Evolutionary conservation across 495 filamentous ascomycete genomes (phyloP), one percentile per base, ranked within the genome.

Genomic region (Tuber borchii): DNA sequence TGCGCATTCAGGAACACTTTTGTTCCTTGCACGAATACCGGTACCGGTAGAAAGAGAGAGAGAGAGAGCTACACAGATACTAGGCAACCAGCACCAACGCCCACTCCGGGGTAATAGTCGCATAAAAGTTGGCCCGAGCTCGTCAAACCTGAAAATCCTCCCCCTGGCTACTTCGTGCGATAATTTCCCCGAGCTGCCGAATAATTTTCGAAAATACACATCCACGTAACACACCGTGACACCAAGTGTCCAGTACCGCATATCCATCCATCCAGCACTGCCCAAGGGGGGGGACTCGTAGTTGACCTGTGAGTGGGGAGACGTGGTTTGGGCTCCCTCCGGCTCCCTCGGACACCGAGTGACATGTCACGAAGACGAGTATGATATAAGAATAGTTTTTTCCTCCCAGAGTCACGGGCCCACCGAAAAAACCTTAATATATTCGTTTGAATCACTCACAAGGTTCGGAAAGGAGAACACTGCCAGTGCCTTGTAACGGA

Each of bases 41-140:
- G n/a, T n/a, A n/a, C n/a, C n/a, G n/a, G n/a, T n/a, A 12, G n/a
- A 10, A 20, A 9, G 22, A 5, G 51, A 5, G 56, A 16, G 56
- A 46, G 10, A 56, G 10, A n/a, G 22, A n/a, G 19, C 46, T 26
- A 31, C n/a, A 65, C 56, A 31, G 56, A 14, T 65, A 65, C 56
- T 31, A 10, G n/a, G 51, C 26, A 31, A 1, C 56, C 12, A 1
- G 56, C 56, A 56, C 22, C 51, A 65, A 65, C 12, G n/a, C n/a
- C 56, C 56, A 31, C n/a, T 31, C 56, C 26, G 56, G 56, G 26
- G 56, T 65, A 65, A 1, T 12, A 65, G 26, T 65, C n/a, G 26
- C 56, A 65, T 65, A 65, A 65, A 65, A 31, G n/a, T 17, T 65
- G 56, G 56, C n/a, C 56, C n/a, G 56, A 65, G 56, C 56, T 65